These are phyloP conservation scores for Trametes cubensis DNA, from an alignment of 768 basidiomycete genomes.

Conservation along the genomic window DNA sequence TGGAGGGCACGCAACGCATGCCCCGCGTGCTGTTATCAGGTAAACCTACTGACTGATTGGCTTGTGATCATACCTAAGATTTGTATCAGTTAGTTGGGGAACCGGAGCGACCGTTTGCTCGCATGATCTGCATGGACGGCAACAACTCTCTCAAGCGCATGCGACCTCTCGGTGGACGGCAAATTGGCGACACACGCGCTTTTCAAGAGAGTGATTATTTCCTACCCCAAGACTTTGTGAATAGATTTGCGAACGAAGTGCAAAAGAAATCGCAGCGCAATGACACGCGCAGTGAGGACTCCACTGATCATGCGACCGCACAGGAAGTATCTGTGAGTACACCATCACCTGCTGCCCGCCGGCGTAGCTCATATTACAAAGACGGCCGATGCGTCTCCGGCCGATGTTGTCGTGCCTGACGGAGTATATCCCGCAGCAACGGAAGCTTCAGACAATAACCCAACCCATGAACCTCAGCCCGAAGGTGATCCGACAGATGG, in stretches of 20 bases:
- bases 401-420: too few species aligned
- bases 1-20: conserved; percentile 42
- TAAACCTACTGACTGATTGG: conserved; percentile 33
- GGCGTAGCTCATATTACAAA: too few species aligned
- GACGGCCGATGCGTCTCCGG: too few species aligned
- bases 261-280: conserved; percentile 1
- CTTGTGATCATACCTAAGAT: not conserved
- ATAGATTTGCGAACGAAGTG: conserved; percentile 39
- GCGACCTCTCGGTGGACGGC: conserved; percentile 20
- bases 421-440: too few species aligned
- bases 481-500: conserved; percentile 29
- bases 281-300: too few species aligned
- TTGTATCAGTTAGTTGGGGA: too few species aligned
- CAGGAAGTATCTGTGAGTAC: too few species aligned
- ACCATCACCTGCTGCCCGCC: too few species aligned
- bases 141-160: conserved; percentile 32
- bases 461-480: too few species aligned
- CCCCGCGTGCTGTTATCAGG: conserved; percentile 41
- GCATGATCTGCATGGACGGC: conserved; percentile 19
- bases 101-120: conserved; percentile 31
- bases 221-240: conserved; percentile 30
- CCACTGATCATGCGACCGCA: too few species aligned
- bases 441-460: too few species aligned
- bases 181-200: conserved; percentile 24
- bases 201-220: conserved; percentile 35